A percentile compares a stretch with the other conserved stretches of the same genome.
Evolutionary conservation across 495 filamentous ascomycete genomes (phyloP).

Genomic region (Tuber aestivum): DNA sequence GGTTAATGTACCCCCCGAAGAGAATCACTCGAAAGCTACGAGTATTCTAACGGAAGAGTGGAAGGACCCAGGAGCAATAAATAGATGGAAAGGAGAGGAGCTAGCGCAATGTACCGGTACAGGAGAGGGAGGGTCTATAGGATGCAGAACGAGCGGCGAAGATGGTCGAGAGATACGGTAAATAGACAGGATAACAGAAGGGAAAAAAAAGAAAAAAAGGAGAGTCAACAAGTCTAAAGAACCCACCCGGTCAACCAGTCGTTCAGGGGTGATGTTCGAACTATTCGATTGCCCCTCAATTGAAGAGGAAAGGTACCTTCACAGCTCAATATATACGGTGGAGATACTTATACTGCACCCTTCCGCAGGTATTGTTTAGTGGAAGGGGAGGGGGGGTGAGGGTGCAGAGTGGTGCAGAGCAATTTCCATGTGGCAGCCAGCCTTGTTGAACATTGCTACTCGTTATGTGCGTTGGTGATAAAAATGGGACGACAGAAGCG

Average conservation of each 20-base stretch:
- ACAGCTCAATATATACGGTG: not conserved
- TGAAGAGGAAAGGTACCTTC: not conserved
- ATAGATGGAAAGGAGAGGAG: conserved; percentile 6
- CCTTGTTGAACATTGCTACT: not conserved
- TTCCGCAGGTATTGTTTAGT: not conserved
- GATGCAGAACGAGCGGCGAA: conserved; percentile 38
- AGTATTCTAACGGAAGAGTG: not conserved
- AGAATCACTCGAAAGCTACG: not conserved
- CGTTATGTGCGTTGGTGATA: not conserved
- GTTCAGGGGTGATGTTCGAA: not conserved
- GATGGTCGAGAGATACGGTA: not conserved
- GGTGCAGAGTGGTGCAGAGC: not conserved
- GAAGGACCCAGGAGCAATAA: conserved; percentile 4
- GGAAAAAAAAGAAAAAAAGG: not conserved
- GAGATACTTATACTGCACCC: not conserved
- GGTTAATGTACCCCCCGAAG: not conserved
- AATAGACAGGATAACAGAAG: not conserved
- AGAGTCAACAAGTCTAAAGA: not conserved
- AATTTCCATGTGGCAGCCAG: not conserved
- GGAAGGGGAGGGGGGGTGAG: not conserved
- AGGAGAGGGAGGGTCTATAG: conserved; percentile 38
- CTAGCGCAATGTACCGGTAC: not conserved
- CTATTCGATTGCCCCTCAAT: not conserved
- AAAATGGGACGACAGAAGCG: conserved; percentile 4
- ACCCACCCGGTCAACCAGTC: not conserved